Evolutionary conservation across 176 grass and related monocot species (phyloP), one percentile per base, ranked within the genome.

Genomic region (Puccinellia tenuiflora): DNA sequence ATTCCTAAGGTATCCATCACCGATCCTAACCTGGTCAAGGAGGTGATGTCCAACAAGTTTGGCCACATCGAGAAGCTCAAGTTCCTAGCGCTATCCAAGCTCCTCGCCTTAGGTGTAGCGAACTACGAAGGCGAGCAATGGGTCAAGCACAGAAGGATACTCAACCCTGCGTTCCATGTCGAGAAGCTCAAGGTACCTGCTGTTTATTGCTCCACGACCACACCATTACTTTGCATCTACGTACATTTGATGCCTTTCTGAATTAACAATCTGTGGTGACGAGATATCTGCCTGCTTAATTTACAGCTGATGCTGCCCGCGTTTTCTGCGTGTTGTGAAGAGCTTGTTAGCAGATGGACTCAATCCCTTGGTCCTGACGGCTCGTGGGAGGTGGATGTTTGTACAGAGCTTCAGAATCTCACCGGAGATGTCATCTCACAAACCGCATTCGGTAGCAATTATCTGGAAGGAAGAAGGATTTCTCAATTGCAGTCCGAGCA

Each of bases 381-480:
- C 16, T 77, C 69, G 1, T 82, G n/a, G 18, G 94, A 94, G 65
- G 17, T 90, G 16, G 87, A 97, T 79, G 68, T 90, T 14, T 86
- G 81, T 47, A 82, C 80, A 1, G 85, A 94, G 29, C 59, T 97
- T 12, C 89, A 87, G 51, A 94, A 50, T 6, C 87, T 97, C 25
- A 94, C 87, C 2, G 94, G 86, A 59, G 93, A 91, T 71, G 93
- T 91, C 55, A 95, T 95, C 40, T 95, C 93, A 5, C 74, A 80
- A 35, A 86, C 90, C 1, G 90, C 93, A 39, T 96, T 96, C 54
- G 88, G 93, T 31, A 91, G 93, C 88, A 91, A 57, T 71, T 92
- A 83, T 29, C 50, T 82, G 9, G 86, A 96, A 87, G 93, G 93
- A 22, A 86, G 76, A 46, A 87, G 63, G 35, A 96, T 96, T 77